A percentile compares a stretch with the other conserved stretches of the same genome.
These are phyloP conservation scores for Boletus speciosus DNA, from an alignment of 768 basidiomycete species.

Conservation along the genomic window DNA sequence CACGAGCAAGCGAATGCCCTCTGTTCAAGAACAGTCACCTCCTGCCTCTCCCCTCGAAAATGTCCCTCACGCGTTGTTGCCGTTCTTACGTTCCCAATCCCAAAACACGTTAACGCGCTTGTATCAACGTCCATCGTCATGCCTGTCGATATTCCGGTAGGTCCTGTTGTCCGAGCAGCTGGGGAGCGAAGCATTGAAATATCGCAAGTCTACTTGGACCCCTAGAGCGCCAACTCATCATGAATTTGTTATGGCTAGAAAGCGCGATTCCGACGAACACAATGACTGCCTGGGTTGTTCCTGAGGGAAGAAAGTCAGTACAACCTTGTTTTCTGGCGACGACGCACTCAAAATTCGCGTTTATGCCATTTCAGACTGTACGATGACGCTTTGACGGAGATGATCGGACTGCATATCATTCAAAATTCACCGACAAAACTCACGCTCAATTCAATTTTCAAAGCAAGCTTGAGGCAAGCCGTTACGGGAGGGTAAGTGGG, in stretches of 20 bases:
- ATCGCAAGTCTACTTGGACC: slow-evolving; percentile 63
- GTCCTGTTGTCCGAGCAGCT: slow-evolving; percentile 11
- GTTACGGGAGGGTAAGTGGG: slow-evolving; percentile 77
- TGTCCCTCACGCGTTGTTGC: slow-evolving; percentile 63
- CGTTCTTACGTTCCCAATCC: slow-evolving; percentile 79
- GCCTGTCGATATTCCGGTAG: slow-evolving; percentile 86
- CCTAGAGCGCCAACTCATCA: slow-evolving; percentile 78
- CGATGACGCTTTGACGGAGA: slow-evolving; percentile 59
- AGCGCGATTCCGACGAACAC: slow-evolving; percentile 60
- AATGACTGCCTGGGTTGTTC: slow-evolving; percentile 74
- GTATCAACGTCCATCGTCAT: slow-evolving; percentile 83
- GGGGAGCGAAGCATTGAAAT: slow-evolving; percentile 2
- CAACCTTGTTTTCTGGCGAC: not conserved
- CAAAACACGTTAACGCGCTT: slow-evolving; percentile 74
- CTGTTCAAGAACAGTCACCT: slow-evolving; percentile 19
- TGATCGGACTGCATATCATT: slow-evolving; percentile 69
- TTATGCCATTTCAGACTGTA: slow-evolving; percentile 51
- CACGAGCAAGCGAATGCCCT: slow-evolving; percentile 15
- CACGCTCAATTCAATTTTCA: slow-evolving; percentile 71
- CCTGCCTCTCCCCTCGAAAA: slow-evolving; percentile 14
- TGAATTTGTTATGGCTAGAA: slow-evolving; percentile 89
- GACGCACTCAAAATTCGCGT: slow-evolving; percentile 2
- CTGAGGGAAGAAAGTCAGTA: slow-evolving; percentile 66
- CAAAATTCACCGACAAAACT: slow-evolving; percentile 58
- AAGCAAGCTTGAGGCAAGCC: slow-evolving; percentile 75